Percentiles rank a stretch among this genome's conserved stretches.
Conservation (phyloP, 768 basidiomycete species). For the Leucocoprinus birnbaumii region DNA sequence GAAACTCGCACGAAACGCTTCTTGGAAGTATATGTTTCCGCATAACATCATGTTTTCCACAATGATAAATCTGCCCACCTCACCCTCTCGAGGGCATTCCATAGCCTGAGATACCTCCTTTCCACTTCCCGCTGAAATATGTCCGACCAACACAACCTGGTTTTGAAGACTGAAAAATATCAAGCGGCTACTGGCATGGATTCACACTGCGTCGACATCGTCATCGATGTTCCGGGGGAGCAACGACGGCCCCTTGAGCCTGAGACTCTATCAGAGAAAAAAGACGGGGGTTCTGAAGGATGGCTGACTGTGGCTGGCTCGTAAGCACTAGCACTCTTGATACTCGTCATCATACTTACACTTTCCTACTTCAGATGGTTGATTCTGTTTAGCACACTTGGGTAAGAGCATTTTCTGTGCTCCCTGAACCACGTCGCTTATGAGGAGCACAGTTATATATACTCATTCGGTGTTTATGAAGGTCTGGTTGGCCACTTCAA, state of each 20-base stretch:
- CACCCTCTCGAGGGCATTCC: not conserved
- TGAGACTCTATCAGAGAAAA: not conserved
- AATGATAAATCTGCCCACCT: constrained; percentile 6
- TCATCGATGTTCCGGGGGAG: not conserved
- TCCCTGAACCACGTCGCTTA: not conserved
- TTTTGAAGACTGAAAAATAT: not conserved
- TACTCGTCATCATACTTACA: not conserved
- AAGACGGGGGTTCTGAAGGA: constrained; percentile 37
- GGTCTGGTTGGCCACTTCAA: constrained; percentile 19
- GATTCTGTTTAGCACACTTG: constrained; percentile 42
- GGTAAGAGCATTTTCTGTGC: constrained; percentile 25
- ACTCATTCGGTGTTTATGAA: constrained; percentile 29
- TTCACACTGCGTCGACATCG: not conserved
- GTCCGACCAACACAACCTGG: not conserved
- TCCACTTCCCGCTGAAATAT: not conserved
- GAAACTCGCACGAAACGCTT: constrained; percentile 10
- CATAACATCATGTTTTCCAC: not conserved
- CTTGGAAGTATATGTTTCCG: constrained; percentile 1
- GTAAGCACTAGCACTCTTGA: constrained; percentile 24
- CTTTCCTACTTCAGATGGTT: constrained; percentile 31
- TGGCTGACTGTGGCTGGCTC: constrained; percentile 44
- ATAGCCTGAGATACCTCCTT: not conserved
- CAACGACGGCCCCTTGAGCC: not conserved
- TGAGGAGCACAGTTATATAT: constrained; percentile 18
- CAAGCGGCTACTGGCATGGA: not conserved